A percentile compares a stretch with the other conserved stretches of the same genome.
Conservation (phyloP, 176 grass and related monocot genomes). For the Oropetium thomaeum region DNA sequence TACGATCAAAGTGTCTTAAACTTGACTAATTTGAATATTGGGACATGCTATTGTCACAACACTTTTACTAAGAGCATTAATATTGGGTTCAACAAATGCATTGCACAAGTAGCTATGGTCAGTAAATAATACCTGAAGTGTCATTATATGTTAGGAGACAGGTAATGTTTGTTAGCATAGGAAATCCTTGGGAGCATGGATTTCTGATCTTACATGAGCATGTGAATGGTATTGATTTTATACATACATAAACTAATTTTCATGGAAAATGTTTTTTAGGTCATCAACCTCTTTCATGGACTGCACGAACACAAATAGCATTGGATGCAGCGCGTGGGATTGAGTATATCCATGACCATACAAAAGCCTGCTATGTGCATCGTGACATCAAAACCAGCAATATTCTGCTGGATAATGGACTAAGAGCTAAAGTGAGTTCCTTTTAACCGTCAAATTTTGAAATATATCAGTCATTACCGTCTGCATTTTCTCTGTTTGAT, state of each 20-base stretch:
- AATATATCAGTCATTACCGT: not conserved
- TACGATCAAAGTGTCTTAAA: not conserved
- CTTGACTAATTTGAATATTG: not conserved
- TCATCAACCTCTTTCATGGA: conserved; percentile 69
- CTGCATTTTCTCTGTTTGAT: conserved; percentile 17
- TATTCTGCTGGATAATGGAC: conserved; percentile 59
- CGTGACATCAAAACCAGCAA: conserved; percentile 76
- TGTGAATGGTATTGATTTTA: not conserved
- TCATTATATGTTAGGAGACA: not conserved
- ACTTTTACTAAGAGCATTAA: not conserved
- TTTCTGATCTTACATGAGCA: not conserved
- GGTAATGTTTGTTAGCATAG: not conserved
- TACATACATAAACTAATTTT: not conserved
- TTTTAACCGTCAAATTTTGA: not conserved
- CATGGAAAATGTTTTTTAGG: conserved; percentile 6
- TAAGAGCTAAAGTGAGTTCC: conserved; percentile 60
- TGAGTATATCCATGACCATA: conserved; percentile 84
- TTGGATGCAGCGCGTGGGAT: conserved; percentile 63
- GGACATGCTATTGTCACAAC: not conserved
- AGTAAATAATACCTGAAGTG: not conserved
- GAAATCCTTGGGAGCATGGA: not conserved
- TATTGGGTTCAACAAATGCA: not conserved
- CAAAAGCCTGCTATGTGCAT: conserved; percentile 64
- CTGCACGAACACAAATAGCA: conserved; percentile 66
- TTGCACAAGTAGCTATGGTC: not conserved